Conservation (phyloP, 2,329 filamentous ascomycete genomes). For the Paradendryphiella salina region DNA sequence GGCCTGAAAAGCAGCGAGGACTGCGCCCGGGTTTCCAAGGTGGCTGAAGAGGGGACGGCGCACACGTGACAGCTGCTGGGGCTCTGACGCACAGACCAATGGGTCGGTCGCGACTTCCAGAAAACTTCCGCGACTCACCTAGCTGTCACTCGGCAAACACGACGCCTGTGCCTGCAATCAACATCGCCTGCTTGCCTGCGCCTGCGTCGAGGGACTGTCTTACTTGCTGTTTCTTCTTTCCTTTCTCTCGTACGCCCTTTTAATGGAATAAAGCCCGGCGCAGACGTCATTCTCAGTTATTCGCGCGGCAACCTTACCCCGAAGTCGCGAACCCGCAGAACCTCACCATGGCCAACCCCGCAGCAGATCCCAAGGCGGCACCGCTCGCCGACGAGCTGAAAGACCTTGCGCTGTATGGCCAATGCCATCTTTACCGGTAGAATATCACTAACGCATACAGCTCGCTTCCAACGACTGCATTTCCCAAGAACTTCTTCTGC, state of each 20-base stretch:
- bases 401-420: slow-evolving; percentile 38
- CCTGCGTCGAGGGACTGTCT: slow-evolving; percentile 1
- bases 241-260: slow-evolving; percentile 2
- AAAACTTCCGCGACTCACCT: slow-evolving; percentile 19
- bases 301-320: slow-evolving; percentile 31
- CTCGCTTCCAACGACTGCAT: slow-evolving; percentile 76
- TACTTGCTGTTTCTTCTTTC: not conserved
- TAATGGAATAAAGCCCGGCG: slow-evolving; percentile 30
- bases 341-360: slow-evolving; percentile 35
- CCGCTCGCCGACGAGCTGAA: slow-evolving; percentile 42
- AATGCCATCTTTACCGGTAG: not conserved
- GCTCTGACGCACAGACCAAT: slow-evolving; percentile 13
- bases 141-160: slow-evolving; percentile 21
- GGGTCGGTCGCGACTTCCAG: slow-evolving; percentile 23
- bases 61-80: slow-evolving; percentile 10
- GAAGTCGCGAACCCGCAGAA: slow-evolving; percentile 20
- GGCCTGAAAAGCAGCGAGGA: not conserved
- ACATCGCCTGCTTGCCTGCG: slow-evolving; percentile 8
- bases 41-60: not conserved
- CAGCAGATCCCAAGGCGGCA: slow-evolving; percentile 37
- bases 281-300: slow-evolving; percentile 13
- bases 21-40: not conserved
- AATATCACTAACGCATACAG: slow-evolving; percentile 51
- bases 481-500: slow-evolving; percentile 95
- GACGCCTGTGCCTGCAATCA: slow-evolving; percentile 12